Evolutionary conservation across 805 yeast genomes (phyloP).

Genomic region (Lipomyces yamadae): DNA sequence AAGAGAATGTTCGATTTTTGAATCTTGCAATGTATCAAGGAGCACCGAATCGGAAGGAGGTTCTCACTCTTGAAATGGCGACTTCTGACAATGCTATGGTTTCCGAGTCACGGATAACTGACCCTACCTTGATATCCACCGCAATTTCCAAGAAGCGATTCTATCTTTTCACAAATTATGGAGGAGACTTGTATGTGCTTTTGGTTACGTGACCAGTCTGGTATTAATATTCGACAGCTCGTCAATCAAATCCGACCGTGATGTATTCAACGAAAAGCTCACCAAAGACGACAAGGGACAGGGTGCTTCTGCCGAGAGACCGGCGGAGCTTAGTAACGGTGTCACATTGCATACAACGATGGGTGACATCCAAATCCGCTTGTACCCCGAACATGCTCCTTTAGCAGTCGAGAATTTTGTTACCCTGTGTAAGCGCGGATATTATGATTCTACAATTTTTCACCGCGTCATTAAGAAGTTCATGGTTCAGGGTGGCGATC

Average conservation of each 20-base stretch:
- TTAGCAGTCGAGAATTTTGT: slow-evolving; percentile 52
- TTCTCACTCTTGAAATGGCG: slow-evolving; percentile 45
- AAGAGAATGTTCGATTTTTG: slow-evolving; percentile 44
- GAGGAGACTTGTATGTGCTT: slow-evolving; percentile 35
- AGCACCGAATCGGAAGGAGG: slow-evolving; percentile 38
- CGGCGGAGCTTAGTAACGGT: slow-evolving; percentile 21
- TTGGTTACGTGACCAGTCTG: neutral
- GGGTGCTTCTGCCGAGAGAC: slow-evolving; percentile 20
- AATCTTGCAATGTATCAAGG: slow-evolving; percentile 45
- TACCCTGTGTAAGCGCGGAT: slow-evolving; percentile 46
- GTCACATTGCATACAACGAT: slow-evolving; percentile 49
- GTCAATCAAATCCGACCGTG: slow-evolving; percentile 38
- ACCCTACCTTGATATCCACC: slow-evolving; percentile 45
- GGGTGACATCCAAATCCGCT: slow-evolving; percentile 51
- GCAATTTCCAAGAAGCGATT: slow-evolving; percentile 40
- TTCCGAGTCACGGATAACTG: slow-evolving; percentile 38
- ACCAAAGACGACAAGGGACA: slow-evolving; percentile 11
- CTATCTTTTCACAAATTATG: slow-evolving; percentile 42
- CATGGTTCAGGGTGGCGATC: slow-evolving; percentile 69
- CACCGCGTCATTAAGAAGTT: slow-evolving; percentile 55
- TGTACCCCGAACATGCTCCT: slow-evolving; percentile 49
- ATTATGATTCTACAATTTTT: slow-evolving; percentile 49
- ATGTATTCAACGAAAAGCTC: slow-evolving; percentile 42
- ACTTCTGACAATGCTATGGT: slow-evolving; percentile 45
- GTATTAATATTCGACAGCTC: neutral